A percentile compares a stretch with the other conserved stretches of the same genome.
phyloP scores from a whole-genome alignment of 768 basidiomycete genomes.

The Trametes sanguinea region DNA sequence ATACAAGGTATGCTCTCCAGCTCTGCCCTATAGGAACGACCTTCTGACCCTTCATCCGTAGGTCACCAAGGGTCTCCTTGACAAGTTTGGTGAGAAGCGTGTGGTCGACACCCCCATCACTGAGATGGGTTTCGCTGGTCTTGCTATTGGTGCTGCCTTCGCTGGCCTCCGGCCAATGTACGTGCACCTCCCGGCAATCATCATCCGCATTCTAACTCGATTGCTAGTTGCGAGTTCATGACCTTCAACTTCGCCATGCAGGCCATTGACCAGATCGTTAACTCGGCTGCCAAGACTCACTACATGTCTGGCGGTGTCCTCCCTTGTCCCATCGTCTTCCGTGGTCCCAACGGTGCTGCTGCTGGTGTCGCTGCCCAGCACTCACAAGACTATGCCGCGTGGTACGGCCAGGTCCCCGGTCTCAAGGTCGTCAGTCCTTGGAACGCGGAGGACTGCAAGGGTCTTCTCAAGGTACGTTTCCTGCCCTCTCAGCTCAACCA shows the following conservation, averaged over 20 bases:
- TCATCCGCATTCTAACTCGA: constrained; percentile 6
- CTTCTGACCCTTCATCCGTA: constrained; percentile 32
- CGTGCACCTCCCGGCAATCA: constrained; percentile 26
- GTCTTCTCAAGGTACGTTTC: constrained; percentile 82
- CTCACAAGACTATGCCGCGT: constrained; percentile 95
- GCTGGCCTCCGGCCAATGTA: constrained; percentile 93
- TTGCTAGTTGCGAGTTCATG: constrained; percentile 94
- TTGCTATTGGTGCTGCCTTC: constrained; percentile 93
- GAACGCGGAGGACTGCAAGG: constrained; percentile 99
- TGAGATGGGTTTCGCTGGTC: constrained; percentile 98
- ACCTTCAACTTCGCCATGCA: constrained; percentile 99
- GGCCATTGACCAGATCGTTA: constrained; percentile 99
- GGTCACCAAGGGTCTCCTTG: constrained; percentile 98
- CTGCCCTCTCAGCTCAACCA: not conserved
- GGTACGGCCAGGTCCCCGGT: constrained; percentile 92
- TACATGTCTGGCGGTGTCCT: constrained; percentile 99
- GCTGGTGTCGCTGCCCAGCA: constrained; percentile 97
- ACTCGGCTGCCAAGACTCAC: constrained; percentile 99
- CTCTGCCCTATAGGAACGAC: not conserved
- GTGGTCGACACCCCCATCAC: constrained; percentile 97
- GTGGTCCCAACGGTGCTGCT: constrained; percentile 98
- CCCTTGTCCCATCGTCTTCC: constrained; percentile 98
- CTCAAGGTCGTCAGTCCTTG: constrained; percentile 98
- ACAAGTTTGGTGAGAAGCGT: constrained; percentile 98
- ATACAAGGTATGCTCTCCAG: constrained; percentile 69